Base-by-base conservation (phyloP, 2,329 filamentous ascomycete genomes). In the Leptographium radiaticola region DNA sequence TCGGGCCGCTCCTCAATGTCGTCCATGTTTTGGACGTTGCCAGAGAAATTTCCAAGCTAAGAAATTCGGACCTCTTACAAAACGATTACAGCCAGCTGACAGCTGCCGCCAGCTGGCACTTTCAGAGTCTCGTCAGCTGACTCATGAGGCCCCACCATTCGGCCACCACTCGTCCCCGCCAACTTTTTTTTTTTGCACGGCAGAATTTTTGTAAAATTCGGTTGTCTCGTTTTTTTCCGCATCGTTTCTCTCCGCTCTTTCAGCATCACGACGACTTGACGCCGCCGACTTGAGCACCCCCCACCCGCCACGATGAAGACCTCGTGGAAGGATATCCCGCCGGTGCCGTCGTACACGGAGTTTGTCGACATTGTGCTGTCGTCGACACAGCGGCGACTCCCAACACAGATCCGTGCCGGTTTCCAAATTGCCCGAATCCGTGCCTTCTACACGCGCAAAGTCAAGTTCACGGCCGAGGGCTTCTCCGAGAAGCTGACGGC, bases 301-400 rank as follows among this genome's bases (percentile, higher is more conserved):
- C n/a, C 11, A 31, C 4, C 39, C 31, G 31, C 2, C 47, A 57
- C n/a, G 30, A 61, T 62, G 60, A 58, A 59, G 48, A 62, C 56
- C 12, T 58, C 57, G 31, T 62, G 80, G 80, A 84, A 84, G 68
- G 83, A 87, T 66, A 94, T 94, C 63, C 84, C 86, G 59, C 88
- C 89, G 60, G 88, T 95, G 61, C 91, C 91, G 55, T 94, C 87
- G 64, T 85, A 85, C 69, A 86, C 94, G 75, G 93, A 98, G 72
- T 97, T 98, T 66, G 79, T 98, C 63, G 93, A 98, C 71, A 96
- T 98, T 68, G 90, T 97, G 60, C 80, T 98, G 64, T 94, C 87
- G 66, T 79, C 93, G 62, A 96, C 89, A 6, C 91, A 97, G 77
- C 80, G 91, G 66, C 84, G 91, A 58, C 76, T 98, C 59, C 93